These are phyloP conservation scores for Pyrus hybrid DNA, from an alignment of 331 rosid species.

Conservation along the genomic window DNA sequence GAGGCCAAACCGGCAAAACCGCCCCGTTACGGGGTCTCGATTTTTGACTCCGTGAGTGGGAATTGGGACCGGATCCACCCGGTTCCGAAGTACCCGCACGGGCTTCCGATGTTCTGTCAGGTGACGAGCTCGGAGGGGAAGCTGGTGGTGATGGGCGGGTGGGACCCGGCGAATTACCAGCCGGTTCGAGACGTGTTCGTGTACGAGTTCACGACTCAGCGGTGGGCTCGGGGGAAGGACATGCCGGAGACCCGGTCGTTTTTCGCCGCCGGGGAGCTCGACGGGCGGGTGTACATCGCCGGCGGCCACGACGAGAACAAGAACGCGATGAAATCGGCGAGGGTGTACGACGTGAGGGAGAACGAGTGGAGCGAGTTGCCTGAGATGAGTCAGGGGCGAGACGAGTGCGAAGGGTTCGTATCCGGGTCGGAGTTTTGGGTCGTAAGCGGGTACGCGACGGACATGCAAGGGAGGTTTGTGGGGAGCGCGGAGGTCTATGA, in stretches of 20 bases:
- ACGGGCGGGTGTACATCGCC: constrained; percentile 44
- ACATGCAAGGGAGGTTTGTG: constrained; percentile 61
- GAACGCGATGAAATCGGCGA: constrained; percentile 60
- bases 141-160: constrained; percentile 74
- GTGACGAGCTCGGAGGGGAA: constrained; percentile 47
- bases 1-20: constrained; percentile 20
- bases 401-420: constrained; percentile 73
- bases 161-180: constrained; percentile 65
- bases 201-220: constrained; percentile 45
- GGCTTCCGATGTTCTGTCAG: constrained; percentile 67
- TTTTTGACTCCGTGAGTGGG: constrained; percentile 38
- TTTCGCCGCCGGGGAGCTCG: constrained; percentile 49
- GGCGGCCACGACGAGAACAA: constrained; percentile 84
- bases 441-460: constrained; percentile 60
- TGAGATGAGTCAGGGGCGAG: constrained; percentile 57
- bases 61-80: constrained; percentile 53
- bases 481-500: constrained; percentile 47
- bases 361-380: constrained; percentile 57
- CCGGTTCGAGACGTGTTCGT: constrained; percentile 48
- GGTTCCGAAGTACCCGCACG: constrained; percentile 45
- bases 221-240: constrained; percentile 51
- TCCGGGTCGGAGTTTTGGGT: constrained; percentile 69
- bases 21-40: constrained; percentile 37
- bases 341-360: constrained; percentile 43
- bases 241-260: constrained; percentile 69